A percentile compares a stretch with the other conserved stretches of the same genome.
Conservation (phyloP, 139 green algal species). For the Volvox reticuliferus region DNA sequence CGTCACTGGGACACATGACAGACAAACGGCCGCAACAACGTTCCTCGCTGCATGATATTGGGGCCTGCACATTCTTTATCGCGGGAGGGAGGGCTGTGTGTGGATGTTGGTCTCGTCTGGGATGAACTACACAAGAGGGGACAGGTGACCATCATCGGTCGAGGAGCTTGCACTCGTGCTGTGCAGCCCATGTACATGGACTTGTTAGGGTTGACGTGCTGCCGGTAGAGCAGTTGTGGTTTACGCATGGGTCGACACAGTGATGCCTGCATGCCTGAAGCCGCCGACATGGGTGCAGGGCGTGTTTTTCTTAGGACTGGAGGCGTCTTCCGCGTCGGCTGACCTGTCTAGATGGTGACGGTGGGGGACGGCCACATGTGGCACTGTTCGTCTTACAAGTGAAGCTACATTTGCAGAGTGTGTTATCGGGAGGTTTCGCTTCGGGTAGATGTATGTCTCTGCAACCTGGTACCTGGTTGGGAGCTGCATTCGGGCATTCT, state of each 20-base stretch:
- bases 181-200: slow-evolving; percentile 17
- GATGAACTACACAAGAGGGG: background rate
- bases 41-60: background rate
- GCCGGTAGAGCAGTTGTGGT: slow-evolving; percentile 3
- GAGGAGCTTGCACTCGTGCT: background rate
- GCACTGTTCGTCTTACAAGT: background rate
- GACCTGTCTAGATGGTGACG: background rate
- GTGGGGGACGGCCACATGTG: background rate
- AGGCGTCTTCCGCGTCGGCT: background rate
- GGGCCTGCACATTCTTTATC: background rate
- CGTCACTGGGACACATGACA: background rate
- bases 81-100: background rate
- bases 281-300: background rate
- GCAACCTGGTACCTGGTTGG: background rate
- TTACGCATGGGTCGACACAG: background rate
- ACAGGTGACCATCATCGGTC: background rate
- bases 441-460: background rate
- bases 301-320: background rate
- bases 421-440: background rate
- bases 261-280: background rate
- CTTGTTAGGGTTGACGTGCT: background rate
- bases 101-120: background rate
- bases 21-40: background rate
- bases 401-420: background rate
- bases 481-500: background rate